These are phyloP conservation scores for Arthrobotrys iridis DNA, from an alignment of 2,329 filamentous ascomycete genomes.

Conservation along the genomic window DNA sequence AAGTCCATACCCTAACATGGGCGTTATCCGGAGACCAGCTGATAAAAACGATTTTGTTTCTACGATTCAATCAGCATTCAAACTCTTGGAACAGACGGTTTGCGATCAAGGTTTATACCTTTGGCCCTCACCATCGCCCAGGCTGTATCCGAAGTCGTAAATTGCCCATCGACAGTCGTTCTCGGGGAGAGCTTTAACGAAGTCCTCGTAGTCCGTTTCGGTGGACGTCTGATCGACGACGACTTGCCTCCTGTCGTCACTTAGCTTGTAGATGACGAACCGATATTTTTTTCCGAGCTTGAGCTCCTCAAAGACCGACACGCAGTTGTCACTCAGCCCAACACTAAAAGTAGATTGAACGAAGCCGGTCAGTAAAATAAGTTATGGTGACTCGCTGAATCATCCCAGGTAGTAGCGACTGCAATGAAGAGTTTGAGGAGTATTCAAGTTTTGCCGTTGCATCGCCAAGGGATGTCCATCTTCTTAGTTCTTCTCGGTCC, in stretches of 20 bases:
- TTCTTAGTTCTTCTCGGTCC: background rate
- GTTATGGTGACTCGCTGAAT: background rate
- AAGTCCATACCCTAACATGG: conserved; percentile 73
- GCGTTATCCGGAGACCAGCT: conserved; percentile 85
- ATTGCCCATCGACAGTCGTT: conserved; percentile 83
- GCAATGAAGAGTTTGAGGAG: conserved; percentile 7
- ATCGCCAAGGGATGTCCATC: background rate
- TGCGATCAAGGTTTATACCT: conserved; percentile 65
- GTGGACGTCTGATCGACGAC: conserved; percentile 74
- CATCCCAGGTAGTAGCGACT: background rate
- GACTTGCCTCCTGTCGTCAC: conserved; percentile 83
- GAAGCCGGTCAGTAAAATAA: background rate
- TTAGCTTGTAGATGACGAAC: conserved; percentile 89
- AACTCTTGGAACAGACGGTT: background rate
- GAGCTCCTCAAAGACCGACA: conserved; percentile 76
- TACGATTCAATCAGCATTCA: conserved; percentile 58
- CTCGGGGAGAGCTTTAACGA: conserved; percentile 77
- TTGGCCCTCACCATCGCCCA: conserved; percentile 75
- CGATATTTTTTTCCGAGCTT: conserved; percentile 82
- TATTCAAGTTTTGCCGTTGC: background rate
- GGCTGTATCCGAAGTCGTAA: conserved; percentile 85
- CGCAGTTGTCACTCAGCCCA: conserved; percentile 60
- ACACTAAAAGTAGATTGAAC: conserved; percentile 55
- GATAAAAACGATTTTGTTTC: conserved; percentile 82
- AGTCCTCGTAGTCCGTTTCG: conserved; percentile 75